Percentiles rank a stretch among this genome's conserved stretches.
phyloP scores from a whole-genome alignment of 1,284 basidiomycete species.

The Afroboletus lepidellus region DNA sequence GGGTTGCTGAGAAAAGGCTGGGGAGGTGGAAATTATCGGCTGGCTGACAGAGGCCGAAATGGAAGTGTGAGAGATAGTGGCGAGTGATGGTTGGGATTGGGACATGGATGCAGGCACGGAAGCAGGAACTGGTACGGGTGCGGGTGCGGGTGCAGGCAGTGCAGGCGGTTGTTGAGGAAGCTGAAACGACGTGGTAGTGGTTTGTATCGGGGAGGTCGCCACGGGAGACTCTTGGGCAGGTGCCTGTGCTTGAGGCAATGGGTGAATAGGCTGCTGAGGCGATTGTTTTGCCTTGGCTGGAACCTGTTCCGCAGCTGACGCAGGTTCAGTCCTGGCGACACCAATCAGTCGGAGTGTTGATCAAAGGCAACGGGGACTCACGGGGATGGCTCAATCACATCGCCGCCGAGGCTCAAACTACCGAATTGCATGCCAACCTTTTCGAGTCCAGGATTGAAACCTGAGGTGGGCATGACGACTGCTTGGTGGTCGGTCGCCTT shows the following conservation, averaged over 20 bases:
- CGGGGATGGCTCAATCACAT: slow-evolving; percentile 52
- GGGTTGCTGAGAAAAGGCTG: slow-evolving; percentile 33
- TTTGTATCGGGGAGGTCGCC: slow-evolving; percentile 36
- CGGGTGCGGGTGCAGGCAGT: slow-evolving; percentile 17
- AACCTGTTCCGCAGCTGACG: slow-evolving; percentile 35
- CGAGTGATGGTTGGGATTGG: slow-evolving; percentile 40
- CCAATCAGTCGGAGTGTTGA: slow-evolving; percentile 9
- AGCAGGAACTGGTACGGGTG: slow-evolving; percentile 13
- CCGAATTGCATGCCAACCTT: slow-evolving; percentile 84
- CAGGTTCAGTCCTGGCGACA: slow-evolving; percentile 20
- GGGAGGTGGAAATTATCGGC: slow-evolving; percentile 31
- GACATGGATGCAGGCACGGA: slow-evolving; percentile 38
- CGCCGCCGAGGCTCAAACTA: slow-evolving; percentile 69
- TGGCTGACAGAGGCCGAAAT: slow-evolving; percentile 44
- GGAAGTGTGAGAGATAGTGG: slow-evolving; percentile 41
- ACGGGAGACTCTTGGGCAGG: slow-evolving; percentile 27
- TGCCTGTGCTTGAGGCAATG: slow-evolving; percentile 25
- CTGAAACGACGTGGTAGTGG: slow-evolving; percentile 37
- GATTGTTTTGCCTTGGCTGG: slow-evolving; percentile 44
- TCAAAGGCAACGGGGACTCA: slow-evolving; percentile 32
- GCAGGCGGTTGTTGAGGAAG: slow-evolving; percentile 31
- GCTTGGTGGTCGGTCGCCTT: slow-evolving; percentile 72
- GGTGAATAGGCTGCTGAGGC: slow-evolving; percentile 44
- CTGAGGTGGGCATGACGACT: slow-evolving; percentile 67
- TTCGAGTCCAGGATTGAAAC: slow-evolving; percentile 59